Base-by-base conservation (phyloP, 2,329 filamentous ascomycete species). In the Xylariaceae sp. region DNA sequence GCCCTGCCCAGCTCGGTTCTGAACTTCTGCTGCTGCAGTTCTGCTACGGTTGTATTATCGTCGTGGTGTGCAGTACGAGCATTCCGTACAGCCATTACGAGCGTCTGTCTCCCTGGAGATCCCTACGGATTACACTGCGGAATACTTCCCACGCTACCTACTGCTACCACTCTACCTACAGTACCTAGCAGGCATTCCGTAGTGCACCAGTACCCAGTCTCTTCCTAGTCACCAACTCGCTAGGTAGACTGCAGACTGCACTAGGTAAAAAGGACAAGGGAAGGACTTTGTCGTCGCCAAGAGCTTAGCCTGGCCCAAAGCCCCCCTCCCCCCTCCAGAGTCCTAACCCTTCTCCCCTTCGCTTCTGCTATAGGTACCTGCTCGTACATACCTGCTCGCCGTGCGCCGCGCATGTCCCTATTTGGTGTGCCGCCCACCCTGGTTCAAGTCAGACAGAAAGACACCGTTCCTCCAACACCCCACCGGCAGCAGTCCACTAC, bases 241-340 rank as follows among this genome's bases (percentile, higher is more conserved):
- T 35, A 45, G 37, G 37, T 30, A 30, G 23, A 30, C 23, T 30
- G 23, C 23, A 30, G 17, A 45, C 45, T 13, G 13, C 37, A 42
- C 42, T 49, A 17, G 18, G 37, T 42, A 57, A 54, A 50, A 59
- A 59, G 59, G 56, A 63, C 59, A 54, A 60, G 55, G 59, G 57
- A 56, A 62, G 57, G 59, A 60, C 59, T 56, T 56, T 55, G 53
- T 55, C 39, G 15, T 47, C 51, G 62, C 62, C 62, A 64, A 62
- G 62, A 18, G 15, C 17, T 45, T 44, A 53, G 60, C 57, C 57
- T 54, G 59, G 59, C 49, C 60, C 44, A 11, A 56, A 61, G 47
- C 52, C 60, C 57, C 62, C 60, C 53, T 23, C 42, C 47, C 54
- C 47, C 58, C 13, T 45, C 56, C 42, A 45, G 13, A 45, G 13